Base-by-base conservation (phyloP, 73 alveolate genomes). In the Paramecium biaurelia region DNA sequence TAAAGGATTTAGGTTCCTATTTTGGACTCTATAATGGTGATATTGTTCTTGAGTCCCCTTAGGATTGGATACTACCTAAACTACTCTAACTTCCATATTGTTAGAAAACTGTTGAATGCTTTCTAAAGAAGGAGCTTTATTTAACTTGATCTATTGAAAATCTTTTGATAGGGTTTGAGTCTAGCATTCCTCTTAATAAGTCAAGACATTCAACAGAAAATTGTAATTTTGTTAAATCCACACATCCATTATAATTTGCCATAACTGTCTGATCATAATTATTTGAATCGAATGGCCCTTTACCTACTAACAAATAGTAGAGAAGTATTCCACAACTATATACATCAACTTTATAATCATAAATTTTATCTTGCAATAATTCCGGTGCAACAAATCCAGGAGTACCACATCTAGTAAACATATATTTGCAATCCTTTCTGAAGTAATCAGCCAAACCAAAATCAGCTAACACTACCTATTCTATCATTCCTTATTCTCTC, bases 401-500 rank as follows among this genome's bases (percentile, higher is more conserved):
- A 32, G 97, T 94, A 24, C 97, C 97, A 86, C 97, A 94, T 41
- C 92, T 92, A 0, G 95, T 92, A 67, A 45, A 93, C 86, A 92
- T 89, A 35, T 89, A 92, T 15, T 86, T 88, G 11, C 89, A 14
- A 37, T 72, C 87, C 34, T 92, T 43, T 30, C 90, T 92, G 12
- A 92, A 85, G 38, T 93, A 85, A 85, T 95, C 96, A 72, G 98
- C 93, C 86, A 96, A 96, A 12, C 99, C 99, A 85, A 96, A 96
- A 95, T 96, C 99, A 15, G 93, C 93, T n/a, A 85, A 34, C 5
- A 95, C 96, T 56, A 96, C 42, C 15, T 79, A 76, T 93, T 95
- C 96, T 42, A 94, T 76, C 57, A 85, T 92, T n/a, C 97, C 95
- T 63, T 96, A 30, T 34, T 57, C 24, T 56, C 84, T 94, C 20